Base-by-base conservation (phyloP, 2,329 filamentous ascomycete species). In the Myriosclerotinia curreyana region DNA sequence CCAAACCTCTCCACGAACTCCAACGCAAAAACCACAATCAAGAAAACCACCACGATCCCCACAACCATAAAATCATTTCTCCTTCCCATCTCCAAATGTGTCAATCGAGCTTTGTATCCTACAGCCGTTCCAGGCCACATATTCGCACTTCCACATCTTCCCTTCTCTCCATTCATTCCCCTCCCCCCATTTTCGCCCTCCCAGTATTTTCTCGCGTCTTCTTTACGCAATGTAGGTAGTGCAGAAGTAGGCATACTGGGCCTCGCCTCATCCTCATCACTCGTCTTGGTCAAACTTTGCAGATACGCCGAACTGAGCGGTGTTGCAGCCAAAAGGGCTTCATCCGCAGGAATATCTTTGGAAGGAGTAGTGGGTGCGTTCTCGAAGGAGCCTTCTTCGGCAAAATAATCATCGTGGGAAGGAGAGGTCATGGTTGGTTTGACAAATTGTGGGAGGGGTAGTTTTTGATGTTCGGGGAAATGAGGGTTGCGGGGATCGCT, bases 1-100 rank as follows among this genome's bases (percentile, higher is more conserved):
- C 48, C 54, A 60, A 44, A 34, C n/a, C 38, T 65, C 48, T 74
- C 72, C 40, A 71, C 44, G 28, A 66, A 60, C 7, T 72, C 64
- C 1, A 73, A 38, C 1, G 28, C 42, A 49, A 31, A 58, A 20
- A 63, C 71, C 7, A 69, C 66, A 3, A 64, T 49, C 34, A 74
- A 49, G 49, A 74, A 74, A 2, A 73, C 31, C 1, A 74, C 34
- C 31, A 74, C 72, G 34, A 74, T 70, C 0, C 69, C 71, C 8
- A 74, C 71, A 9, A 73, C 70, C 48, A 73, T 54, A n/a, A 72
- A 59, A 66, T 74, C 72, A 42, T 70, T 67, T 22, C 69, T 62
- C 22, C 44, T 46, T 15, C 28, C 38, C 55, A n/a, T 60, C 14
- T 38, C 48, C 14, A 67, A 63, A 48, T 66, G 46, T 17, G 62